Evolutionary conservation across 2,329 filamentous ascomycete genomes (phyloP), one percentile per base, ranked within the genome.

Genomic region (Arthrobotrys iridis): DNA sequence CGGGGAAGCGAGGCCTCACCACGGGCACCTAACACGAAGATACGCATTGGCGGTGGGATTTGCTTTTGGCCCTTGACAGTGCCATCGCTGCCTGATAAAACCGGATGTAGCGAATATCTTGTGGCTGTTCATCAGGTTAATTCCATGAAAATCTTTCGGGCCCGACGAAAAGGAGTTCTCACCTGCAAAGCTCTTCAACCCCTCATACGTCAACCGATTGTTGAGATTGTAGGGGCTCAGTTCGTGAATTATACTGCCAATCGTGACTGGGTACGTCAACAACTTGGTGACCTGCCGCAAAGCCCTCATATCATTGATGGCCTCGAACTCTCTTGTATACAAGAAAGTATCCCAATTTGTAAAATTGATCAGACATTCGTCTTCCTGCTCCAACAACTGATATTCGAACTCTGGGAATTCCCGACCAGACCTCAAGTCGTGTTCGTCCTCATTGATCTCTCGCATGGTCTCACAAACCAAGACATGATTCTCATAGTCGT

Each of bases 301-400:
- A 80, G 89, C 90, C 71, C 94, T 88, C 81, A 97, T 93, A 76
- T 93, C 89, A 81, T 99, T 93, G 81, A 99, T 89, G 3, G 96
- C 96, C 78, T 90, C 88, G 80, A 95, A 98, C 79, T 96, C 91
- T 80, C 95, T 87, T 2, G 93, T 96, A 81, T 97, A 99, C 80
- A 99, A 85, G 79, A 96, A 92, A 0, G 95, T 98, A 82, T 99
- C 95, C 95, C 95, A 99, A 82, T 96, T 99, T 45, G 91, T 96
- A 91, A 99, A 93, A 83, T 99, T 99, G 78, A 97, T 88, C 78
- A 95, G 86, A 33, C 93, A 92, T 82, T 97, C 94, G 78, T 97
- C 93, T 81, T 97, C 89, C 83, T 97, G 93, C 64, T 90, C 86
- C 11, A 91, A 92, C 6, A 75, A 41, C 0, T 95, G 93, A 81